Base-by-base conservation (phyloP, 495 filamentous ascomycete genomes). In the Penicillium diatomitis region DNA sequence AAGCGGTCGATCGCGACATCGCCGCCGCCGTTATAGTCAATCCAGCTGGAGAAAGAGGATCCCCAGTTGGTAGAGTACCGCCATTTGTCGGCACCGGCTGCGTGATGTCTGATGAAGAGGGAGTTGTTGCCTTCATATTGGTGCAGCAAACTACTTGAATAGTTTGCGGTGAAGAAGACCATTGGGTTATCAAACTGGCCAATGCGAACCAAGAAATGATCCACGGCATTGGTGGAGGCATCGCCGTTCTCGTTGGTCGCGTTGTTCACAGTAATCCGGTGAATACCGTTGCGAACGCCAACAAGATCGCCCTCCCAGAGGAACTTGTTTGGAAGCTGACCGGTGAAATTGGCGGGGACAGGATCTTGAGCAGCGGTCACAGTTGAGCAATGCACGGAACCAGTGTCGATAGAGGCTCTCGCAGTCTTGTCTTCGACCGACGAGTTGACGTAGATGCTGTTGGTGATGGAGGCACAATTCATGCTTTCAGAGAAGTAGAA, bases 31-130 rank as follows among this genome's bases (percentile, higher is more conserved):
- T 44, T 59, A 61, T 86, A 87, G 4, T 60, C 38, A 31, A 49
- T 59, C 84, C 84, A 87, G 1, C 74, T 41, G 36, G 74, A 82
- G 70, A 78, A 87, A 0, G 69, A 64, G 4, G 74, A 75, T 10
- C 74, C 80, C 69, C 74, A 87, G 56, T 83, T 77, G 10, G 74
- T 74, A 20, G 75, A 80, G 58, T 84, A 84, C 0, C 82, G 77
- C 64, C 74, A 87, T 43, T 72, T 74, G 41, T 82, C 75, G 2
- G 83, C 83, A 11, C 83, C 83, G 2, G 79, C 58, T 6, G 83
- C 83, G 44, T 70, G 73, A 53, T 85, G 83, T 44, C 74, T 67
- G 31, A 86, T 61, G 35, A 67, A 77, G 10, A 82, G 48, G 2
- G 60, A 66, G 5, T 63, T 67, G 34, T 71, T 69, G 4, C 61